Conservation (phyloP, 306 rosid genomes). For the Ammopiptanthus mongolicus region DNA sequence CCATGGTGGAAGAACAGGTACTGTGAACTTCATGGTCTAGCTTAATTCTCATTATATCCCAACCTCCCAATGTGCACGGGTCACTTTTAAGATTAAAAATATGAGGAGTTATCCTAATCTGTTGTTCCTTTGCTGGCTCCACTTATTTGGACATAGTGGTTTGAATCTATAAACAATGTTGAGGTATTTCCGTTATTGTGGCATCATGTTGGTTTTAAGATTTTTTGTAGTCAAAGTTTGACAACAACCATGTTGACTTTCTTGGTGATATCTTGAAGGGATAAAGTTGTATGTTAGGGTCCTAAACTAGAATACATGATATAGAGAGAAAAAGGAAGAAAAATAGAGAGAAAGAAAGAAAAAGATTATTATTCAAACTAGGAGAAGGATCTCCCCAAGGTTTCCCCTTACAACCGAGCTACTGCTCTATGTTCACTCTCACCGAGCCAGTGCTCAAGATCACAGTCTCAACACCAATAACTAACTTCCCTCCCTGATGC, state of each 20-base stretch:
- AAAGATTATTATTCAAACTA: too few species aligned
- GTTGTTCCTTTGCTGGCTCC: not conserved
- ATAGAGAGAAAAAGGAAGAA: too few species aligned
- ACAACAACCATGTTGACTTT: not conserved
- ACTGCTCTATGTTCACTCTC: too few species aligned
- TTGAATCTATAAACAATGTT: not conserved
- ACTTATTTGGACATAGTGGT: not conserved
- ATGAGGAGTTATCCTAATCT: not conserved
- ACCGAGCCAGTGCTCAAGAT: too few species aligned
- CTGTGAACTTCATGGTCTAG: constrained; percentile 1
- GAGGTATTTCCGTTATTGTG: not conserved
- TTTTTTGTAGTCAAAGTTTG: not conserved
- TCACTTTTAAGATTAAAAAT: not conserved
- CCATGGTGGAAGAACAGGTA: constrained; percentile 99
- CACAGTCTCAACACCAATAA: too few species aligned
- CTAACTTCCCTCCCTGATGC: too few species aligned
- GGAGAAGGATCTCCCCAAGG: too few species aligned
- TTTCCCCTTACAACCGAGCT: too few species aligned
- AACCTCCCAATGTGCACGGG: not conserved
- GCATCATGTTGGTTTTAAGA: not conserved
- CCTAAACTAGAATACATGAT: too few species aligned
- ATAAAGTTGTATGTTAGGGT: too few species aligned
- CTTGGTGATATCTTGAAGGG: not conserved
- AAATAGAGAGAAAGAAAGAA: too few species aligned
- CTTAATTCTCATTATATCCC: not conserved